Conservation (phyloP, 1,139 yeast genomes). For the Candida tropicalis region DNA sequence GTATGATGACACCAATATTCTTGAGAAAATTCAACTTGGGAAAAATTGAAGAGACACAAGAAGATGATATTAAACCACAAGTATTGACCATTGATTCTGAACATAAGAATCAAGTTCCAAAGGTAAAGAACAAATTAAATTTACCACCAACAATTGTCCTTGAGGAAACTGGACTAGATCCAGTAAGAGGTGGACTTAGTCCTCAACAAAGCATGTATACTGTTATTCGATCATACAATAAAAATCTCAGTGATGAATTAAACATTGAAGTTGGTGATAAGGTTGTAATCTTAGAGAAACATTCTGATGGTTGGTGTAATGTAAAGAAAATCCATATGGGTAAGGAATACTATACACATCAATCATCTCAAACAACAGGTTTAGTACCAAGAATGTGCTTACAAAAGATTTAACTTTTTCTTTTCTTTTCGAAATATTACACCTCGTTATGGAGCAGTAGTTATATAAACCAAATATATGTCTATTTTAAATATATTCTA, state of each 20-base stretch:
- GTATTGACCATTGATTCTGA: constrained; percentile 5
- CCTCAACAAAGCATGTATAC: constrained; percentile 16
- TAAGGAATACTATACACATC: constrained; percentile 11
- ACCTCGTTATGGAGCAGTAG: too few species aligned
- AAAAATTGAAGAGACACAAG: constrained; percentile 15
- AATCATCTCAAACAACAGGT: constrained; percentile 23
- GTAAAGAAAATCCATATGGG: constrained; percentile 21
- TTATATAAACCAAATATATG: background rate
- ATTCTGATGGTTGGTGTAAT: constrained; percentile 46
- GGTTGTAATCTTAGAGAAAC: constrained; percentile 29
- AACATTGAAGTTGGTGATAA: constrained; percentile 34
- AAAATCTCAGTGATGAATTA: constrained; percentile 37
- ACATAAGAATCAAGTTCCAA: background rate
- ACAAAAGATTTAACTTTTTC: constrained; percentile 15
- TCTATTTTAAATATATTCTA: constrained; percentile 9
- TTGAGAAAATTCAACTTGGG: constrained; percentile 37
- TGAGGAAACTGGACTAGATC: constrained; percentile 9
- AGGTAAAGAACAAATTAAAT: constrained; percentile 8
- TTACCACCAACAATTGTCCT: constrained; percentile 8
- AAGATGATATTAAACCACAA: constrained; percentile 11
- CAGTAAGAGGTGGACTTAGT: constrained; percentile 11
- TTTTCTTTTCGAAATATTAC: too few species aligned
- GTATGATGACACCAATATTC: constrained; percentile 34
- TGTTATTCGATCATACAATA: constrained; percentile 31
- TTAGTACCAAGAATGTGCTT: constrained; percentile 41